Percentiles rank a stretch among this genome's conserved stretches.
Conservation (phyloP, 2,329 filamentous ascomycete genomes). For the Paramyrothecium sp. region DNA sequence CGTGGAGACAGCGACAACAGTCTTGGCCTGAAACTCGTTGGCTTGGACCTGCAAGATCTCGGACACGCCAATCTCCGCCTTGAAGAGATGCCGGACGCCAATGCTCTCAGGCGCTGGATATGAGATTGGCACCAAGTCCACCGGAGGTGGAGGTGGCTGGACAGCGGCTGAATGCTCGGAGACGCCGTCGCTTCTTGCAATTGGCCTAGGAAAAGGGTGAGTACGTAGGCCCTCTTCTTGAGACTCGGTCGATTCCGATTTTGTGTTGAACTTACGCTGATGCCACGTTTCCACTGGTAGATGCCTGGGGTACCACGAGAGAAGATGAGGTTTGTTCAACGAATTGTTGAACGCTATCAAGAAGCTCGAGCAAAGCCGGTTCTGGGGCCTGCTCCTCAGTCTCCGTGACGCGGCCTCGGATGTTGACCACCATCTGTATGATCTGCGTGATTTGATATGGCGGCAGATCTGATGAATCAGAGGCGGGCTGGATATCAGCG, state of each 20-base stretch:
- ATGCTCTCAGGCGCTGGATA: background rate
- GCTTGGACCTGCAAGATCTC: background rate
- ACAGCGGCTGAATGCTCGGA: background rate
- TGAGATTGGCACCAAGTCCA: background rate
- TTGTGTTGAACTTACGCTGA: background rate
- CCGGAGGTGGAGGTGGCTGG: background rate
- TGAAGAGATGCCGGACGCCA: background rate
- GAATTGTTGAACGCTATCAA: constrained; percentile 19
- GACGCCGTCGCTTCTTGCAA: background rate
- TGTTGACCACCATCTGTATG: constrained; percentile 15
- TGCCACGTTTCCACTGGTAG: background rate
- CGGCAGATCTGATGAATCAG: constrained; percentile 16
- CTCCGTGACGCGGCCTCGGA: constrained; percentile 16
- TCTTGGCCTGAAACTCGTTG: background rate
- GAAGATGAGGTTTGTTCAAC: constrained; percentile 15
- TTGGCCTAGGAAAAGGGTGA: background rate
- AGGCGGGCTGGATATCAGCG: constrained; percentile 14
- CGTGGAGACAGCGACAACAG: constrained; percentile 8
- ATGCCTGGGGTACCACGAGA: background rate
- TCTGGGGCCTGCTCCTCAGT: constrained; percentile 17
- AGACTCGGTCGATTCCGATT: constrained; percentile 13
- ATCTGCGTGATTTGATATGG: constrained; percentile 24
- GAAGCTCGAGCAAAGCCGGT: constrained; percentile 14
- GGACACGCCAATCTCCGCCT: background rate
- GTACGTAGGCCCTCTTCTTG: background rate